Base-by-base conservation (phyloP, 345 rosid genomes). In the Laguncularia racemosa region DNA sequence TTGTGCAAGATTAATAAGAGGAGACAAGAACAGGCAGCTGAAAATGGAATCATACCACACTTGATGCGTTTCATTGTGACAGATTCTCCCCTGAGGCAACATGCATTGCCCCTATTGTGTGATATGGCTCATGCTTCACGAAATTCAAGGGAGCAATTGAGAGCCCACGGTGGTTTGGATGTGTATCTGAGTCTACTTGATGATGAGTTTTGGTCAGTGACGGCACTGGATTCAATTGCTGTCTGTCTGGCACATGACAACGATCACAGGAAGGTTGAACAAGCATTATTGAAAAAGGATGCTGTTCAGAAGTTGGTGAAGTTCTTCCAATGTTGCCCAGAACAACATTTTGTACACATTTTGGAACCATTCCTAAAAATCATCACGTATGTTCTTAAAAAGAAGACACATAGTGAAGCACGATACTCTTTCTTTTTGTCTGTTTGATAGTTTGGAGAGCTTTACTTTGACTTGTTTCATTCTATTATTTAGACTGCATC, bases 61-160 rank as follows among this genome's bases (percentile, higher is more conserved):
- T 77, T 95, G 72, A 81, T 90, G 97, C 84, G 76, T 61, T 76
- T 95, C 68, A 85, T 95, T 49, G 76, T 82, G 77, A 73, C 92
- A 19, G 84, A 71, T 58, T 90, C 96, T 63, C 82, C 85, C 43
- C 74, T 95, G 62, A 95, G 85, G 73, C 92, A 76, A 55, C 72
- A 74, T 63, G 99, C 99, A 16, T 76, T 95, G 74, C 93, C 99
- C 53, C 78, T 90, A 50, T 72, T 95, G 46, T 95, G 99, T 66
- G 99, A 95, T 73, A 95, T 95, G 99, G 99, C 99, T 50, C 99
- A 90, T 71, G 99, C 99, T 12, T 95, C 99, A 13, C 96, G 91
- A 52, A 90, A 88, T 67, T 88, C 99, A 49, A 84, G 99, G 74
- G 99, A 95, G 72, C 99, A 90, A 70, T 67, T 95, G 66, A 82